These are phyloP conservation scores for Trichoderma aggressivum DNA, from an alignment of 2,329 filamentous ascomycete genomes.

Conservation along the genomic window DNA sequence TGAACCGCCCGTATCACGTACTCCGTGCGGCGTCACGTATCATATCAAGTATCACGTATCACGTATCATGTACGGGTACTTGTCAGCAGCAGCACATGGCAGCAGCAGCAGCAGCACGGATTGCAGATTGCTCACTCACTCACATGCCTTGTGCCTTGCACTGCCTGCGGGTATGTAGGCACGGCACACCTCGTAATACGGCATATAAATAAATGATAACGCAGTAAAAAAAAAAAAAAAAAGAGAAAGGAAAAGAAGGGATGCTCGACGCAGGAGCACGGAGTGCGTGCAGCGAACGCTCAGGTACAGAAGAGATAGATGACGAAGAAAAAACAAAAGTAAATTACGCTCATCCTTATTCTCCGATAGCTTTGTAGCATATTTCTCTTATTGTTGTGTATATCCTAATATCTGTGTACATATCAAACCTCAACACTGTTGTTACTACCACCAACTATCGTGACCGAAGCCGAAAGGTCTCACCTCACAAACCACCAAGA, in stretches of 20 bases:
- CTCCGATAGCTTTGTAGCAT: background rate
- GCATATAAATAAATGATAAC: background rate
- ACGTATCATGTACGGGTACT: background rate
- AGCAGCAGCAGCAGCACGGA: background rate
- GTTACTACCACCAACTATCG: background rate
- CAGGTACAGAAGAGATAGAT: background rate
- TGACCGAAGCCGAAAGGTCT: background rate
- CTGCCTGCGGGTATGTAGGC: background rate
- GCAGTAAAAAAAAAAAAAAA: background rate
- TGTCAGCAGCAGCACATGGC: background rate
- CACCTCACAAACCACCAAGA: background rate
- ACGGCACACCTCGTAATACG: too few species aligned
- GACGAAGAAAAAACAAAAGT: background rate
- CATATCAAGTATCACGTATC: background rate
- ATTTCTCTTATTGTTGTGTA: background rate
- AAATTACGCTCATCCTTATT: background rate
- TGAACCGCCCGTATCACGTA: background rate
- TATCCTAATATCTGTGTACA: background rate
- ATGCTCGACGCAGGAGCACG: background rate
- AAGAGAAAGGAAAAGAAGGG: background rate
- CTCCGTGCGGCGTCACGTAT: background rate
- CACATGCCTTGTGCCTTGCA: background rate
- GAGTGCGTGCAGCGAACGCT: slow-evolving; percentile 6
- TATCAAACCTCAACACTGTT: background rate
- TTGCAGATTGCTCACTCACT: background rate